Conservation (phyloP, 495 filamentous ascomycete genomes). For the Podospora pseudoanserina region DNA sequence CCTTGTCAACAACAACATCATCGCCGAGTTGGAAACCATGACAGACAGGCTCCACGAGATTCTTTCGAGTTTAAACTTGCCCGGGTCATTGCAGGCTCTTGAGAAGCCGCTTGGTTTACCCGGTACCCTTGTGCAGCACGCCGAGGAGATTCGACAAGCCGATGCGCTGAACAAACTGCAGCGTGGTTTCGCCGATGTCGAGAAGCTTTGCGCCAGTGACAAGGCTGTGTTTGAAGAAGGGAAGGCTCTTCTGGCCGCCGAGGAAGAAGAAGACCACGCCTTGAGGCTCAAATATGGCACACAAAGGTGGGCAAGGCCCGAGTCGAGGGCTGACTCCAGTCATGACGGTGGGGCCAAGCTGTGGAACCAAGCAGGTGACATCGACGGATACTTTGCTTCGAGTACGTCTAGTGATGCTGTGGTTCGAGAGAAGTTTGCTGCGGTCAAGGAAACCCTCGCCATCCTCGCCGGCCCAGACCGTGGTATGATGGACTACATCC, state of each 20-base stretch:
- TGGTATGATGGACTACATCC: conserved; percentile 81
- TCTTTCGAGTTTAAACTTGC: conserved; percentile 79
- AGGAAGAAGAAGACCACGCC: conserved; percentile 76
- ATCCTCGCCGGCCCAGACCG: conserved; percentile 75
- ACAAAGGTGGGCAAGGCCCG: conserved; percentile 71
- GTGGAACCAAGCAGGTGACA: conserved; percentile 70
- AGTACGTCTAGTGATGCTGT: conserved; percentile 79
- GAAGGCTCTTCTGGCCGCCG: conserved; percentile 66
- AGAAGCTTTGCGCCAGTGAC: conserved; percentile 77
- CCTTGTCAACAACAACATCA: conserved; percentile 77
- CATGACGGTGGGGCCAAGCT: conserved; percentile 67
- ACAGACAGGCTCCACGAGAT: conserved; percentile 78
- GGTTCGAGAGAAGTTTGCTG: conserved; percentile 72
- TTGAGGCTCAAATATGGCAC: conserved; percentile 80
- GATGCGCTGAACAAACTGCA: conserved; percentile 73
- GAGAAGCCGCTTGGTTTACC: conserved; percentile 95
- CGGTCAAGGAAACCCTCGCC: conserved; percentile 67
- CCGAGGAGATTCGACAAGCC: conserved; percentile 92
- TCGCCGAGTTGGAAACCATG: conserved; percentile 78
- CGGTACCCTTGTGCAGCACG: conserved; percentile 76
- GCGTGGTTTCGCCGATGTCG: conserved; percentile 76
- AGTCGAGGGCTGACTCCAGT: conserved; percentile 50
- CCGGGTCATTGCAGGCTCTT: conserved; percentile 87
- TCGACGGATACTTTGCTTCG: conserved; percentile 81
- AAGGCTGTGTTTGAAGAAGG: conserved; percentile 75